Percentiles rank a stretch among this genome's conserved stretches.
phyloP scores from a whole-genome alignment of 2,329 filamentous ascomycete genomes.

The Paecilomyces variotii region DNA sequence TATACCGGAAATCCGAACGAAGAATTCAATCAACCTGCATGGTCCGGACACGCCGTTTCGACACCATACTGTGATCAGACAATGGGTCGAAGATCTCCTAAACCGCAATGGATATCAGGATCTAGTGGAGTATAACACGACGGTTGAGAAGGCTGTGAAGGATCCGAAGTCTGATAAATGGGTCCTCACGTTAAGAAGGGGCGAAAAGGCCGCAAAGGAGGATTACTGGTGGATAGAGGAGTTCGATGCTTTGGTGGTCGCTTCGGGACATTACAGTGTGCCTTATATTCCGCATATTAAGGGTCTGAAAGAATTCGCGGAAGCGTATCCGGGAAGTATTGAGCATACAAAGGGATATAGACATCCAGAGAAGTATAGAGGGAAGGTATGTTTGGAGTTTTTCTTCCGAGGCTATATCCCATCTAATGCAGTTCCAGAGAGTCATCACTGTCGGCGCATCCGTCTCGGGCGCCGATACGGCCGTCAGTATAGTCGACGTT shows the following conservation, averaged over 20 bases:
- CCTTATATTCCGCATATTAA: slow-evolving; percentile 43
- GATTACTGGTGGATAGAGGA: slow-evolving; percentile 57
- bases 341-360: slow-evolving; percentile 37
- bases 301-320: slow-evolving; percentile 33
- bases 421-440: slow-evolving; percentile 28
- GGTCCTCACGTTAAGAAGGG: slow-evolving; percentile 45
- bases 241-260: slow-evolving; percentile 56
- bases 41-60: slow-evolving; percentile 54
- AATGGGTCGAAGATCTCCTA: slow-evolving; percentile 51
- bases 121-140: slow-evolving; percentile 44
- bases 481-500: slow-evolving; percentile 43
- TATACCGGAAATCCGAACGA: slow-evolving; percentile 39
- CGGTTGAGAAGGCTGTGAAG: slow-evolving; percentile 48
- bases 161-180: slow-evolving; percentile 46
- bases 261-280: slow-evolving; percentile 53
- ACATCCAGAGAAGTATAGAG: slow-evolving; percentile 30
- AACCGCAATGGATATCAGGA: slow-evolving; percentile 46
- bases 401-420: too few species aligned
- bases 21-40: slow-evolving; percentile 41
- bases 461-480: slow-evolving; percentile 57
- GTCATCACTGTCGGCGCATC: slow-evolving; percentile 57
- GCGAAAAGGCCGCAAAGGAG: slow-evolving; percentile 17
- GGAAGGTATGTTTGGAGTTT: slow-evolving; percentile 17
- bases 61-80: slow-evolving; percentile 50
- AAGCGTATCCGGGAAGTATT: slow-evolving; percentile 29